Evolutionary conservation across 441 rosid species (phyloP), one percentile per base, ranked within the genome.

Genomic region (Adansonia gregorii): DNA sequence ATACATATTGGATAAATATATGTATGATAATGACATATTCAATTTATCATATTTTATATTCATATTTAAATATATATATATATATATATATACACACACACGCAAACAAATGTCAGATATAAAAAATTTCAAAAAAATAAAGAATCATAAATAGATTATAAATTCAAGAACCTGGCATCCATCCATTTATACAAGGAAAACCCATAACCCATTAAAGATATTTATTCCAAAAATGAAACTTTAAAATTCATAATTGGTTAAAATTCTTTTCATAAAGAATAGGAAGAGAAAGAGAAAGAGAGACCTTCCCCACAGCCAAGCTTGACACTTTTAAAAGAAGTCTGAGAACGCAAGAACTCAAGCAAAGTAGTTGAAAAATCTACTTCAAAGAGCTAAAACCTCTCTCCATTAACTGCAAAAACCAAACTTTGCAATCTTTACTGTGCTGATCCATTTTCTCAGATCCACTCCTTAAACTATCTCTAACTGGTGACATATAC

Each of bases 291-390:
- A 56, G 27, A 54, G 73, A 55, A 64, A 64, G n/a, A 56, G 75
- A 81, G 15, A 91, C 98, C 98, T 93, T 93, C 97, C 24, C 95
- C 97, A 41, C 97, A 94, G 27, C 98, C 73, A 56, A 90, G 95
- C 88, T 94, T 94, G 76, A 85, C 91, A 51, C 97, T 88, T 89
- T 86, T 94, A 87, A 90, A 92, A 41, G 78, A 74, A 73, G 98
- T 89, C n/a, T 78, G 82, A 39, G 77, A 78, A 31, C 98, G 97
- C 80, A 94, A 80, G 82, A 92, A 93, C 67, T 93, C 90, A 31
- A 92, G 91, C 84, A 93, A 79, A 59, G 97, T 93, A 35, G 91
- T 88, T 11, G 95, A 92, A 79, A 94, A 92, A 64, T 90, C 89
- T 1, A 89, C 70, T 2, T 61, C 54, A 8, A 88, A 80, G 11